Base-by-base conservation (phyloP, 2,329 filamentous ascomycete species). In the Piedraia hortae region DNA sequence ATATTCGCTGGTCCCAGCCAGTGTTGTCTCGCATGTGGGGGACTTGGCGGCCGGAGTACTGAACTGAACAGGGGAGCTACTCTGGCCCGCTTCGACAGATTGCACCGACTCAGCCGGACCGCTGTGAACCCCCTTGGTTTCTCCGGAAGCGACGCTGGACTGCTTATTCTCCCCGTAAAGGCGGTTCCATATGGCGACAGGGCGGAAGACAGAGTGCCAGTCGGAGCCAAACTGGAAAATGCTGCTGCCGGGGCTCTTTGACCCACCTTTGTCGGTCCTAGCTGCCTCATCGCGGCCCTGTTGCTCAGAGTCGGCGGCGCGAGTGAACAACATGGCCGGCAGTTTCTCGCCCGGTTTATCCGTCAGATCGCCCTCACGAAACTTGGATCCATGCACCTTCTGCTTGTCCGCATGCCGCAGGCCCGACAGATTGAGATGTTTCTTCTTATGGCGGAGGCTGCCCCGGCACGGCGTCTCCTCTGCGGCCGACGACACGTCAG, bases 281-380 rank as follows among this genome's bases (percentile, higher is more conserved):
- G 46, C 41, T 8, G 38, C 29, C 11, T 33, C 35, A 5, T 28
- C 27, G 3, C 31, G 28, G 10, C 16, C 16, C 7, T 10, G 10
- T 12, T 29, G 29, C 19, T 34, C 26, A 10, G 30, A 24, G 19
- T 28, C 28, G 7, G 24, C 31, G 3, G 35, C 33, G 14, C 47
- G 62, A 18, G 71, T 53, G 42, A 72, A 78, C n/a, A n/a, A n/a
- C 18, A 62, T 55, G 19, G 59, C 54, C 0, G 73, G 73, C 13
- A 75, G 75, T 27, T 55, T 59, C 26, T 62, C 57, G 37, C 71
- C 80, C 14, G 61, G 53, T 31, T 72, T 65, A 44, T 88, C 74
- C 37, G 68, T 75, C 73, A 90, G 82, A 36, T 70, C 82, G 18
- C 71, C 78, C 46, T 90, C 78, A 16, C 59, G 44, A 32, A 70